phyloP scores from a whole-genome alignment of 2,329 filamentous ascomycete species.

The Hortaea werneckii region DNA sequence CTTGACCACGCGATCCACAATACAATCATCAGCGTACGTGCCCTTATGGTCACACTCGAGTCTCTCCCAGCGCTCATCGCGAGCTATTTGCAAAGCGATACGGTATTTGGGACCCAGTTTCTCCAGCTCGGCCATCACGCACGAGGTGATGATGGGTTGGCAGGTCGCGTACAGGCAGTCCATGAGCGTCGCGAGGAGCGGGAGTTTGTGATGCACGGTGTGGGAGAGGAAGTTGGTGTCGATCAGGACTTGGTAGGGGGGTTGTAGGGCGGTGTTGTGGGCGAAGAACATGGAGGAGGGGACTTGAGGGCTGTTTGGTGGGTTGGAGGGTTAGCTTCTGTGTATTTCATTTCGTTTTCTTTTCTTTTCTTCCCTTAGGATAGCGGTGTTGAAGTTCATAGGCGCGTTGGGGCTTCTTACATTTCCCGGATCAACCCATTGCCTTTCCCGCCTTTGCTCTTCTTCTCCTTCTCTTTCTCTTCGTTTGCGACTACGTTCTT shows the following conservation, averaged over 20 bases:
- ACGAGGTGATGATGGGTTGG: constrained; percentile 75
- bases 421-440: constrained; percentile 64
- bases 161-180: constrained; percentile 88
- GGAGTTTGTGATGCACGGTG: constrained; percentile 83
- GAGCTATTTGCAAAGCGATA: constrained; percentile 72
- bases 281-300: constrained; percentile 66
- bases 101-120: constrained; percentile 84
- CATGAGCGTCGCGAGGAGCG: constrained; percentile 81
- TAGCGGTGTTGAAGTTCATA: background rate
- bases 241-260: constrained; percentile 70
- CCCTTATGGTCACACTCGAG: constrained; percentile 86
- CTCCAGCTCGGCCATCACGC: constrained; percentile 75
- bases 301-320: constrained; percentile 21
- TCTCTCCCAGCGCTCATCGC: constrained; percentile 81
- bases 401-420: constrained; percentile 28
- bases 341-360: background rate
- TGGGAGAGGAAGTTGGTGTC: constrained; percentile 89
- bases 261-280: constrained; percentile 75
- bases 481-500: constrained; percentile 65
- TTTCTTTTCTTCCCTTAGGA: too few species aligned
- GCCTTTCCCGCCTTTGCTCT: constrained; percentile 32
- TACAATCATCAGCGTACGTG: constrained; percentile 77
- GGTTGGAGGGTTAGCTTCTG: constrained; percentile 11
- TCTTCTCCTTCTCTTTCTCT: constrained; percentile 46
- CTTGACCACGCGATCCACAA: constrained; percentile 36